Evolutionary conservation across 1,284 basidiomycete genomes (phyloP).

Genomic region (Cutaneotrichosporon curvatum): DNA sequence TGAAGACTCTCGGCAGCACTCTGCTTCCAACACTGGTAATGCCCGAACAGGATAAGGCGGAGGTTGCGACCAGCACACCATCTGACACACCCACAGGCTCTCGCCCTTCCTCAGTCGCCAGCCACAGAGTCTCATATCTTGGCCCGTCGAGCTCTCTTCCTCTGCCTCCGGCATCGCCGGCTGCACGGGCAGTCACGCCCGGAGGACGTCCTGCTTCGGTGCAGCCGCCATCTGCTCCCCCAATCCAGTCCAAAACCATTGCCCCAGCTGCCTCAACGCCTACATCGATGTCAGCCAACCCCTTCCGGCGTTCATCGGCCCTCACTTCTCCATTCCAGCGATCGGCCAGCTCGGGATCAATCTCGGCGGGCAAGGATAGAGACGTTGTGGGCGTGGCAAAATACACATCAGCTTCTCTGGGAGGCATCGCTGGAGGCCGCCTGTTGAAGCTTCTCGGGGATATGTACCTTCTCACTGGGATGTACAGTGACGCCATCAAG

Average conservation of each 20-base stretch:
- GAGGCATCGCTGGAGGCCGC: conserved; percentile 46
- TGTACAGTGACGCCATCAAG: conserved; percentile 66
- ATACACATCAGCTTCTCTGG: conserved; percentile 33
- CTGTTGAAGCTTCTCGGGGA: conserved; percentile 83
- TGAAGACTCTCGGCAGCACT: conserved; percentile 42
- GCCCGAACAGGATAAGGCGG: neutral
- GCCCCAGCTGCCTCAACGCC: conserved; percentile 18
- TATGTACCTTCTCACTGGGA: conserved; percentile 73
- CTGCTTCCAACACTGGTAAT: conserved; percentile 41
- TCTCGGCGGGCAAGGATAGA: conserved; percentile 1
- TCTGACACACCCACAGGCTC: neutral
- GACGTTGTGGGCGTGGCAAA: conserved; percentile 10
- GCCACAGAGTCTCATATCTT: neutral
- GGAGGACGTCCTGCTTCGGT: conserved; percentile 38
- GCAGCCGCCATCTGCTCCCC: conserved; percentile 31
- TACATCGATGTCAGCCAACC: conserved; percentile 28
- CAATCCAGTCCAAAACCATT: conserved; percentile 38
- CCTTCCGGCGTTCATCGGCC: conserved; percentile 34
- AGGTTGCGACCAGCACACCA: neutral
- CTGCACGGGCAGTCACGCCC: conserved; percentile 31
- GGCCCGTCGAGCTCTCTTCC: neutral
- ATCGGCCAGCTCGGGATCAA: conserved; percentile 13
- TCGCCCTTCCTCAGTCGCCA: neutral
- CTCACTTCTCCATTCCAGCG: conserved; percentile 32
- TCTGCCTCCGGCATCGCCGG: neutral